These are phyloP conservation scores for Grosmannia clavigera DNA, from an alignment of 2,329 filamentous ascomycete species.

Conservation along the genomic window DNA sequence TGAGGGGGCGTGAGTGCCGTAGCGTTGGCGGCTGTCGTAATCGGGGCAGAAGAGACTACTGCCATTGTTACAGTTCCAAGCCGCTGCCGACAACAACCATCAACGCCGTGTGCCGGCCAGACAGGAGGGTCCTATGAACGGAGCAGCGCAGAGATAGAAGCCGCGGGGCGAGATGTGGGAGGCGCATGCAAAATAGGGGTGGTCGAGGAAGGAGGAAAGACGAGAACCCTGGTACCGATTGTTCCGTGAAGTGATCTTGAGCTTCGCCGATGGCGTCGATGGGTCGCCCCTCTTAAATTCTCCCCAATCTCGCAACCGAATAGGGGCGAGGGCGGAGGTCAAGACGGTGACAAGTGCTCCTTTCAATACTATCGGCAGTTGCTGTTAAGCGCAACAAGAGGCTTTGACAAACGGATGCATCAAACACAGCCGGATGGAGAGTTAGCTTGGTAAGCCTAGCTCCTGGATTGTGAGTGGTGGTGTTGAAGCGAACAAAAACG, in stretches of 20 bases:
- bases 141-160: too few relatives aligned
- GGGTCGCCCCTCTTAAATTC: background rate
- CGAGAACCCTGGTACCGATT: background rate
- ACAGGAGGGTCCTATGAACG: background rate
- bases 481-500: background rate
- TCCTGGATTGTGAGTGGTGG: background rate
- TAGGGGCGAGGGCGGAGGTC: background rate
- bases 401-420: background rate
- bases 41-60: constrained; percentile 37
- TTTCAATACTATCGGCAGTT: background rate
- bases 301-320: background rate
- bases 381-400: background rate
- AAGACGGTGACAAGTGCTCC: background rate
- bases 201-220: background rate
- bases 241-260: background rate
- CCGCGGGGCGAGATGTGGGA: background rate
- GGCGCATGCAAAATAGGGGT: background rate
- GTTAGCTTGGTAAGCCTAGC: background rate
- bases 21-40: constrained; percentile 17
- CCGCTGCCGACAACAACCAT: constrained; percentile 1
- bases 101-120: background rate
- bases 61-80: constrained; percentile 29
- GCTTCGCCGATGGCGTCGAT: background rate
- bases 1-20: constrained; percentile 35
- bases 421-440: background rate